phyloP scores from a whole-genome alignment of 2,329 filamentous ascomycete species.

The Trichoderma aggressivum region DNA sequence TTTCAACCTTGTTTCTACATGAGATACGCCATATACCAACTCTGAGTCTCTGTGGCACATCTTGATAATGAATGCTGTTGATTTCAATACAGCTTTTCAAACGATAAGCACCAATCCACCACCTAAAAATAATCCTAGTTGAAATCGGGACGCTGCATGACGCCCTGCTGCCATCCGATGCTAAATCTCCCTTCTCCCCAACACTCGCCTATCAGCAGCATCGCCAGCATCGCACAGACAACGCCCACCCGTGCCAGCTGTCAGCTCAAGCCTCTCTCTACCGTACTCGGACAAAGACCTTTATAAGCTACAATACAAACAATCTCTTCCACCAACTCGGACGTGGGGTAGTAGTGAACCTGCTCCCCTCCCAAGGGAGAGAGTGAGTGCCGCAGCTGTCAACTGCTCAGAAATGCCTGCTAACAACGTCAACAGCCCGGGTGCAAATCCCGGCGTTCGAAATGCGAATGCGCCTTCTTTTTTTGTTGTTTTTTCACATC shows the following conservation, averaged over 20 bases:
- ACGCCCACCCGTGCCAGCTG: background rate
- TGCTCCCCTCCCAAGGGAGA: slow-evolving; percentile 28
- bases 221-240: background rate
- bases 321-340: slow-evolving; percentile 19
- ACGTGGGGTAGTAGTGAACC: slow-evolving; percentile 28
- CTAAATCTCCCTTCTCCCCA: background rate
- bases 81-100: background rate
- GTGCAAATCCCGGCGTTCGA: slow-evolving; percentile 30
- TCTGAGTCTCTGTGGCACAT: background rate
- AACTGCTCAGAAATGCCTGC: slow-evolving; percentile 1
- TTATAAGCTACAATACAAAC: slow-evolving; percentile 17
- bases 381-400: slow-evolving; percentile 24
- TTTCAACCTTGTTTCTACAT: background rate
- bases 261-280: background rate
- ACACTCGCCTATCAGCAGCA: background rate
- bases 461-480: slow-evolving; percentile 10
- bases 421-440: slow-evolving; percentile 21
- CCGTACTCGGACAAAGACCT: background rate
- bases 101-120: background rate
- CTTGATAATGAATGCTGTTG: background rate
- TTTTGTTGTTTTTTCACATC: slow-evolving; percentile 20
- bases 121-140: background rate
- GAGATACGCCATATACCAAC: background rate
- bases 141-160: background rate
- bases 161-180: background rate